Conservation (phyloP, 129 eudicot species). For the Arctium lappa region DNA sequence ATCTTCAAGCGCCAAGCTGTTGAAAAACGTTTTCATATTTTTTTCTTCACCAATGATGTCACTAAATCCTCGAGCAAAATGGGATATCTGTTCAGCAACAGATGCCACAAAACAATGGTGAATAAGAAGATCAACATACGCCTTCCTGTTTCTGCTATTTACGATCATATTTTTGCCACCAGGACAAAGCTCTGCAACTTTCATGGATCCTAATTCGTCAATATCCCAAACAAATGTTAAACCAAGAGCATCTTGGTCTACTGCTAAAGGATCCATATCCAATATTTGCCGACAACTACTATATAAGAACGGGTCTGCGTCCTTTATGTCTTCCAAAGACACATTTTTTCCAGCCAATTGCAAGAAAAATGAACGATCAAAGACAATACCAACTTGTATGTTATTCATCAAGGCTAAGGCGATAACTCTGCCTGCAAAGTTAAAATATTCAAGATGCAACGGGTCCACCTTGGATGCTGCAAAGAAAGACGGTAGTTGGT, state of each 20-base stretch:
- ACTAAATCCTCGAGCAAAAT: slow-evolving; percentile 50
- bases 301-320: slow-evolving; percentile 76
- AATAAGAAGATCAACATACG: slow-evolving; percentile 53
- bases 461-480: slow-evolving; percentile 85
- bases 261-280: slow-evolving; percentile 56
- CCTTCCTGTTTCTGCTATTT: slow-evolving; percentile 51
- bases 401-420: slow-evolving; percentile 83
- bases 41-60: slow-evolving; percentile 29
- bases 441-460: slow-evolving; percentile 62
- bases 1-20: slow-evolving; percentile 54
- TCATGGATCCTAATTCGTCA: slow-evolving; percentile 65
- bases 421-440: slow-evolving; percentile 67
- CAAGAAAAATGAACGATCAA: slow-evolving; percentile 62
- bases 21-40: slow-evolving; percentile 37
- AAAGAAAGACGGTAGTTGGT: slow-evolving; percentile 7
- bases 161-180: slow-evolving; percentile 45
- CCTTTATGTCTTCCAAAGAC: slow-evolving; percentile 61
- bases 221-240: slow-evolving; percentile 59
- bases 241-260: slow-evolving; percentile 63
- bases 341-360: slow-evolving; percentile 58
- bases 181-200: slow-evolving; percentile 55
- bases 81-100: slow-evolving; percentile 46
- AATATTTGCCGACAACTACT: slow-evolving; percentile 67
- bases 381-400: slow-evolving; percentile 67
- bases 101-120: slow-evolving; percentile 52